Conservation (phyloP, 306 rosid genomes). For the Ceratonia siliqua region DNA sequence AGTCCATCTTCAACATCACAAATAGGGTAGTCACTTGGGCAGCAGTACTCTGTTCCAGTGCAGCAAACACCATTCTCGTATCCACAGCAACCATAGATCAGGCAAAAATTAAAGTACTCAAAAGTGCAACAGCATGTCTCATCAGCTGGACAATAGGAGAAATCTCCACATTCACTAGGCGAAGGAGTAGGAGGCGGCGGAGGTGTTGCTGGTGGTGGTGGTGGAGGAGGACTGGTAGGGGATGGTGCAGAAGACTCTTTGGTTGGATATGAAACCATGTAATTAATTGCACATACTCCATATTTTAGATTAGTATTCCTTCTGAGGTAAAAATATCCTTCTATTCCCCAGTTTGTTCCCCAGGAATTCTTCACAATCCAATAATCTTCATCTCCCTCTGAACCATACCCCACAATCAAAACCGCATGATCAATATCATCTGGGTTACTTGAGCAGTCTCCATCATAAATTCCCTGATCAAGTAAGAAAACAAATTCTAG, state of each 20-base stretch:
- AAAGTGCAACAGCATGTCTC: conserved; percentile 73
- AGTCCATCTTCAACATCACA: conserved; percentile 63
- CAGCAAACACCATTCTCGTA: conserved; percentile 75
- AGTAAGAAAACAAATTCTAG: neutral
- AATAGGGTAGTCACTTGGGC: conserved; percentile 72
- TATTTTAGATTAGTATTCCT: conserved; percentile 57
- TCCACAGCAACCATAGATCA: conserved; percentile 70
- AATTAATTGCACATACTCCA: conserved; percentile 78
- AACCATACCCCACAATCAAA: conserved; percentile 73
- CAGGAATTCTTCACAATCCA: conserved; percentile 90
- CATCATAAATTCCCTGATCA: conserved; percentile 77
- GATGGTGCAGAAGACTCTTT: conserved; percentile 65
- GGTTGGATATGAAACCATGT: conserved; percentile 80
- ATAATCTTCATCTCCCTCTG: conserved; percentile 66
- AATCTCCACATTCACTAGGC: conserved; percentile 71
- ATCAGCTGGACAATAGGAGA: conserved; percentile 56
- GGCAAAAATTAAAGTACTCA: conserved; percentile 44
- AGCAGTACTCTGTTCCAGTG: conserved; percentile 64
- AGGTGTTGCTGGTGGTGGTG: conserved; percentile 33
- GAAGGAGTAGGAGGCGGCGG: conserved; percentile 62
- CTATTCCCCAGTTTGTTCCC: conserved; percentile 77
- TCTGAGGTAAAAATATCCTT: conserved; percentile 65
- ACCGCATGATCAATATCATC: conserved; percentile 76
- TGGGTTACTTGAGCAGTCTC: conserved; percentile 71
- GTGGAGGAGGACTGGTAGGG: conserved; percentile 57